phyloP scores from a whole-genome alignment of 805 yeast species.

The Ogataea saltuana region DNA sequence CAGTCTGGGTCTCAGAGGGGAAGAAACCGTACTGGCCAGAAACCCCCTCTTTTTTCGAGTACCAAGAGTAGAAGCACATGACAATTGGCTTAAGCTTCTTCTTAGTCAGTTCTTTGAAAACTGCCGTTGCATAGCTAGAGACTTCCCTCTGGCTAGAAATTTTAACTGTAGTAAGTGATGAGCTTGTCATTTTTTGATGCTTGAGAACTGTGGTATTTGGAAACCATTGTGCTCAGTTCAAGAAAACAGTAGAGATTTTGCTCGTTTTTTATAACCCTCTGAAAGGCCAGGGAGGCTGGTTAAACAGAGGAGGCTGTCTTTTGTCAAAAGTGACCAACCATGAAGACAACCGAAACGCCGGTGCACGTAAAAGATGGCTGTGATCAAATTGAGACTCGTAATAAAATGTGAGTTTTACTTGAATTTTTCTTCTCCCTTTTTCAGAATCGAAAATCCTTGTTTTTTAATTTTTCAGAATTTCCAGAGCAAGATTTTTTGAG shows the following conservation, averaged over 20 bases:
- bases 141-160: slow-evolving; percentile 16
- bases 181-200: not conserved
- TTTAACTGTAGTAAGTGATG: slow-evolving; percentile 13
- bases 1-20: slow-evolving; percentile 5
- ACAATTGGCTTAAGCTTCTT: slow-evolving; percentile 25
- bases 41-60: slow-evolving; percentile 7
- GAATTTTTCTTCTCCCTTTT: not conserved
- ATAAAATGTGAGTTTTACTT: not conserved
- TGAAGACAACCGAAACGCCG: too few species aligned
- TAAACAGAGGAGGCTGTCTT: too few species aligned
- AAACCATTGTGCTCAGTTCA: too few species aligned
- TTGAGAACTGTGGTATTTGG: too few species aligned
- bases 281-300: not conserved
- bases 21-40: not conserved
- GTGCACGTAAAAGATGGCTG: too few species aligned
- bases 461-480: too few species aligned
- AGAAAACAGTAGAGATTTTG: too few species aligned
- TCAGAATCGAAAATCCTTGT: not conserved
- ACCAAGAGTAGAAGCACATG: slow-evolving; percentile 25
- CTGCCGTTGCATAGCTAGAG: slow-evolving; percentile 17
- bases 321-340: too few species aligned
- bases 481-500: too few species aligned
- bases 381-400: not conserved
- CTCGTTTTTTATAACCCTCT: not conserved
- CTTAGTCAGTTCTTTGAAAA: slow-evolving; percentile 26